Evolutionary conservation across 2,329 filamentous ascomycete species (phyloP), one percentile per base, ranked within the genome.

Genomic region (Thelonectria rubi): DNA sequence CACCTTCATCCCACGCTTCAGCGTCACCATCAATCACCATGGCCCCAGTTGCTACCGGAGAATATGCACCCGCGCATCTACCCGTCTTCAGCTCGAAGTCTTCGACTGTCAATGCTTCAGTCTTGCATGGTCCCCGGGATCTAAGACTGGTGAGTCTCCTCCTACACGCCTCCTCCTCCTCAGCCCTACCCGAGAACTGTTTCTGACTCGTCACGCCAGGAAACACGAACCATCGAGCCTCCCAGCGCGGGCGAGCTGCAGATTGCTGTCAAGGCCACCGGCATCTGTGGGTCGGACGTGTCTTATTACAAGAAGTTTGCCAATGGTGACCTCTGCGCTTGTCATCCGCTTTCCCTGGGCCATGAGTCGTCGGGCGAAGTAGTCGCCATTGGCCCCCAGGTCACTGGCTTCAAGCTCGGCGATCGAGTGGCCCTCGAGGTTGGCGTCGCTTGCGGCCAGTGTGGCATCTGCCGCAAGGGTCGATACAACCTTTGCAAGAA

Each of bases 301-400:
- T 87, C 86, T 55, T 91, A 91, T 76, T 91, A 89, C 79, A 89
- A 86, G 74, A 89, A 90, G 70, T 90, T 90, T 72, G 86, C 87
- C 76, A 91, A 91, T 71, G 88, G 88, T 47, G 88, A 90, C 74
- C 82, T 91, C 52, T 88, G 88, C 68, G 87, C 86, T 48, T 88
- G 86, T 65, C 82, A 84, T 63, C 88, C 89, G 26, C 78, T 91
- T 32, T 88, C 86, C 5, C 81, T 91, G 3, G 86, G 86, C n/a
- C 85, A 88, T 68, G 85, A 88, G 74, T 86, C 84, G 55, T 86
- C 84, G 0, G 86, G 85, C 5, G 80, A 82, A n/a, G 82, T 88
- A 47, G 82, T 85, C 34, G 82, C 80, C 52, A 78, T 88, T 56
- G 86, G 86, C 0, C 78, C 83, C 8, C 78, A 82, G 59, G 82